phyloP scores from a whole-genome alignment of 1,139 yeast species.

The Yamadazyma friedrichii region DNA sequence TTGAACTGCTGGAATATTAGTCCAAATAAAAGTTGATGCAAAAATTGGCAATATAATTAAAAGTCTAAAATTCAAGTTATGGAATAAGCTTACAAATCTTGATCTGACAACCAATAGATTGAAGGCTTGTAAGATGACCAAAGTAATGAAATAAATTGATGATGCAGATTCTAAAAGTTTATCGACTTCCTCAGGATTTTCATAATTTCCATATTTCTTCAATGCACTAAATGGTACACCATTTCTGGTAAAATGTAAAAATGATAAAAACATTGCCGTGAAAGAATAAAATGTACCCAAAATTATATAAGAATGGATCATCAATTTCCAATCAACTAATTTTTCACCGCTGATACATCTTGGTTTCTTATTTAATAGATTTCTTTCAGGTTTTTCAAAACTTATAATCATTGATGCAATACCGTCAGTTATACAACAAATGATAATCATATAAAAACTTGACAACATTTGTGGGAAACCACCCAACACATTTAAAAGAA shows the following conservation, averaged over 20 bases:
- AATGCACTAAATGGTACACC: conserved; percentile 38
- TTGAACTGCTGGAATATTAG: conserved; percentile 46
- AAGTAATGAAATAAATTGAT: conserved; percentile 48
- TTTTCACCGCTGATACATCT: conserved; percentile 43
- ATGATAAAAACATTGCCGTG: conserved; percentile 43
- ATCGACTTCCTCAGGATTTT: conserved; percentile 23
- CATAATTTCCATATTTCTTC: conserved; percentile 38
- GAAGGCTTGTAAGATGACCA: conserved; percentile 52
- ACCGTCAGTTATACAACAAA: conserved; percentile 50
- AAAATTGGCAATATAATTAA: conserved; percentile 39
- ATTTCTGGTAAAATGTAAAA: conserved; percentile 37
- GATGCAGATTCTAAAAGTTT: conserved; percentile 35
- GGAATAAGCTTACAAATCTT: conserved; percentile 42
- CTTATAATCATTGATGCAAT: conserved; percentile 45
- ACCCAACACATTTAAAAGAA: conserved; percentile 45
- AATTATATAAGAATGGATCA: conserved; percentile 44
- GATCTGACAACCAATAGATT: conserved; percentile 48
- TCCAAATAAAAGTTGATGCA: conserved; percentile 44
- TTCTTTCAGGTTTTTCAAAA: conserved; percentile 45
- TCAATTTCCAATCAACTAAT: conserved; percentile 40
- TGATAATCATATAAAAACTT: conserved; percentile 52
- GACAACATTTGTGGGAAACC: conserved; percentile 54
- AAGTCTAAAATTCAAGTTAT: conserved; percentile 22
- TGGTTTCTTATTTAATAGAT: conserved; percentile 43
- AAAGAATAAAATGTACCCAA: conserved; percentile 45